These are phyloP conservation scores for Pichia sp. DNA, from an alignment of 1,139 yeast genomes.

Conservation along the genomic window DNA sequence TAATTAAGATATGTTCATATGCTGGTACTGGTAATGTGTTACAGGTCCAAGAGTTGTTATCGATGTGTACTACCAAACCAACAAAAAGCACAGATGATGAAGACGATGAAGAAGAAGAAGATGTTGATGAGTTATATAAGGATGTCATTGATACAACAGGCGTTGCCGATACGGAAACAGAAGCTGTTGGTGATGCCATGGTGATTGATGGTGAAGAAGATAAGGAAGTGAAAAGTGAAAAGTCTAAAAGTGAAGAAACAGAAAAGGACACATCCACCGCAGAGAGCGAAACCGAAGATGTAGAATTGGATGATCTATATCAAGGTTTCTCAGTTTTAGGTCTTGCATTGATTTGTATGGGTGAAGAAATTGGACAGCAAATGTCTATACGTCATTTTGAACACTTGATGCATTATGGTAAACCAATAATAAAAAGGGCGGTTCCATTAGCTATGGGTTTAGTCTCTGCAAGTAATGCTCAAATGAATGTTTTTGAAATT, in stretches of 20 bases:
- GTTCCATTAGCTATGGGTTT: conserved; percentile 98
- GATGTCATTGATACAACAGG: conserved; percentile 4
- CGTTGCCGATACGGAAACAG: conserved; percentile 7
- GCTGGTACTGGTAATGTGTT: conserved; percentile 98
- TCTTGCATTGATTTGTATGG: conserved; percentile 91
- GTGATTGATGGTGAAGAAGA: conserved; percentile 6
- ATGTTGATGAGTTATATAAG: conserved; percentile 19
- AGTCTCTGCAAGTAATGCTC: conserved; percentile 88
- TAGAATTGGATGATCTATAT: conserved; percentile 48
- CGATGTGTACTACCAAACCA: conserved; percentile 61
- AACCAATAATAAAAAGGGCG: conserved; percentile 82
- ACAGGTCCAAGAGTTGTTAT: conserved; percentile 85
- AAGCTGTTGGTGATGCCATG: conserved; percentile 17
- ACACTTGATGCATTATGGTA: conserved; percentile 97
- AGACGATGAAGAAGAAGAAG: conserved; percentile 37
- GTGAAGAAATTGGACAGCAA: conserved; percentile 96
- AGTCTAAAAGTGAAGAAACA: conserved; percentile 20
- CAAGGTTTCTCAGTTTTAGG: conserved; percentile 94
- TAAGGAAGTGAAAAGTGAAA: conserved; percentile 14
- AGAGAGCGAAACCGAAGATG: conserved; percentile 3
- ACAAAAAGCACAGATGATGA: conserved; percentile 39
- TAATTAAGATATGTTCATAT: conserved; percentile 89
- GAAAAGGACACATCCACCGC: conserved; percentile 11
- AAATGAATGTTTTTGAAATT: conserved; percentile 95
- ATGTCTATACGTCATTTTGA: conserved; percentile 97